Evolutionary conservation across 345 rosid genomes (phyloP).

Genomic region (Fremontodendron californicum): DNA sequence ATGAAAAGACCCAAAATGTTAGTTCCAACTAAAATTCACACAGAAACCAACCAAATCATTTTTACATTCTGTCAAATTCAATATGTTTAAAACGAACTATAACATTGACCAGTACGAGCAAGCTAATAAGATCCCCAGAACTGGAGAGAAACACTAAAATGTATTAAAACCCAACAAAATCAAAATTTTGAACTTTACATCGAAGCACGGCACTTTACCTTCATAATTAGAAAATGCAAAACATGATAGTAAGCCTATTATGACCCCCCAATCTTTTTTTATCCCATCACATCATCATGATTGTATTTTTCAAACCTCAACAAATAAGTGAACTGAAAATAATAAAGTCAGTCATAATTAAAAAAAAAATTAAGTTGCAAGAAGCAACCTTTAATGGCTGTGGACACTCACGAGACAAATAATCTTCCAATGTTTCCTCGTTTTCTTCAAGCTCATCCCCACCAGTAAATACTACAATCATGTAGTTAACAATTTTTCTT

Average conservation of each 20-base stretch:
- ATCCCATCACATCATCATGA: neutral
- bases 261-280: neutral
- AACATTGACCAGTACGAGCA: neutral
- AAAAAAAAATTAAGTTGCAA: neutral
- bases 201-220: neutral
- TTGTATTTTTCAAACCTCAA: neutral
- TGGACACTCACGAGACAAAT: conserved; percentile 57
- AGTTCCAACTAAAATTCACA: neutral
- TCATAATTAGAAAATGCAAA: neutral
- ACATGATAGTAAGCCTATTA: neutral
- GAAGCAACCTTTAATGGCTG: conserved; percentile 55
- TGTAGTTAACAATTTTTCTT: conserved; percentile 54
- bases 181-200: neutral
- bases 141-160: neutral
- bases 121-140: neutral
- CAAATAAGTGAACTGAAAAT: neutral
- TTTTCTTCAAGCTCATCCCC: conserved; percentile 83
- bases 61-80: neutral
- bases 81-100: neutral
- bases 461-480: conserved; percentile 80
- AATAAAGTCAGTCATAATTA: neutral
- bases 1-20: neutral
- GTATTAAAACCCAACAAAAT: neutral
- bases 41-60: neutral
- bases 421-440: conserved; percentile 69